Conservation (phyloP, 768 basidiomycete genomes). For the Collybia nuda region DNA sequence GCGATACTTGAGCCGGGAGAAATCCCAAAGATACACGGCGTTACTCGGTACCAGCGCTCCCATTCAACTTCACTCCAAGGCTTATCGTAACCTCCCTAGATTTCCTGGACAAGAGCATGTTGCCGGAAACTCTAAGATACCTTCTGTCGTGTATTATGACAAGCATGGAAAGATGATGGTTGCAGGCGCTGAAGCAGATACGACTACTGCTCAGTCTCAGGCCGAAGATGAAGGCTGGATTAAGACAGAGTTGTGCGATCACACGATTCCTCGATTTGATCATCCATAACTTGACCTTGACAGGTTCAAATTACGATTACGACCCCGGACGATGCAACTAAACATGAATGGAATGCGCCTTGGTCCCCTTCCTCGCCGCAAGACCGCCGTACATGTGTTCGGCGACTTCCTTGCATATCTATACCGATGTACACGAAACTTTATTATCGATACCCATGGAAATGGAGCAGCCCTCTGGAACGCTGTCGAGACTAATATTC, state of each 20-base stretch:
- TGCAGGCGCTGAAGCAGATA: slow-evolving; percentile 79
- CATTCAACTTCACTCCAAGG: background rate
- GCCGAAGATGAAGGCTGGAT: slow-evolving; percentile 81
- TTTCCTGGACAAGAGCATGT: slow-evolving; percentile 88
- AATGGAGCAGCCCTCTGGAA: slow-evolving; percentile 69
- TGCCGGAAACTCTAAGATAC: slow-evolving; percentile 83
- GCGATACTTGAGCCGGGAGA: slow-evolving; percentile 81
- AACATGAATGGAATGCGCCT: slow-evolving; percentile 86
- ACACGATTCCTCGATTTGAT: background rate
- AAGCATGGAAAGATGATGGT: slow-evolving; percentile 61
- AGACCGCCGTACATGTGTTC: slow-evolving; percentile 72
- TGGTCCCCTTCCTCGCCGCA: slow-evolving; percentile 62
- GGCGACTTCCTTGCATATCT: slow-evolving; percentile 79
- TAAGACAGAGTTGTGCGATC: slow-evolving; percentile 69
- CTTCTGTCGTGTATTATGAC: slow-evolving; percentile 76
- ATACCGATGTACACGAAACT: slow-evolving; percentile 69
- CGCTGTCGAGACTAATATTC: slow-evolving; percentile 66
- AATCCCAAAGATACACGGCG: slow-evolving; percentile 78
- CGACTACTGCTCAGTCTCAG: slow-evolving; percentile 50
- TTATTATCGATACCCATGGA: slow-evolving; percentile 84
- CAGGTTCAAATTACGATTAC: slow-evolving; percentile 80
- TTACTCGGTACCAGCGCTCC: slow-evolving; percentile 55
- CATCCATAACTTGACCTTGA: background rate
- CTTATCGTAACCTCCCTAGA: slow-evolving; percentile 32
- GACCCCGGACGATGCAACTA: slow-evolving; percentile 76